Conservation (phyloP, 208 protist genomes). For the Zelonia costaricensis region DNA sequence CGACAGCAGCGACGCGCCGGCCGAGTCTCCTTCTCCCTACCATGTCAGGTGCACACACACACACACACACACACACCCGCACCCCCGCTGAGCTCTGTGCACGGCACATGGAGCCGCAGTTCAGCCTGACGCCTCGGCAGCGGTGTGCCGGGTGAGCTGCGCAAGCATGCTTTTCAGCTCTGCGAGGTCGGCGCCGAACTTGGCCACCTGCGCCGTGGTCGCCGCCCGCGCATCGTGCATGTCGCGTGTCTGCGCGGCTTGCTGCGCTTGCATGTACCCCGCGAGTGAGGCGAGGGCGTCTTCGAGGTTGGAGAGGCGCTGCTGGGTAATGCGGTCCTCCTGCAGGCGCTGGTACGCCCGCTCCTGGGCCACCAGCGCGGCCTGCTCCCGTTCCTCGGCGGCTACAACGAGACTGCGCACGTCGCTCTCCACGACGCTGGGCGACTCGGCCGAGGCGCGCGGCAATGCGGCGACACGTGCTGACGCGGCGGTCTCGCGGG, state of each 20-base stretch:
- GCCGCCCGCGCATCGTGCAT: conserved; percentile 27
- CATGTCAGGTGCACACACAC: too few species aligned
- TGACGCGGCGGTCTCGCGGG: not conserved
- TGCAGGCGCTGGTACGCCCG: conserved; percentile 20
- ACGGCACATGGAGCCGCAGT: too few species aligned
- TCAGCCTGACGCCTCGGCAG: not conserved
- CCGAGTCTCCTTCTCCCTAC: too few species aligned
- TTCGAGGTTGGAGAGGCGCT: conserved; percentile 63
- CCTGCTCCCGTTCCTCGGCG: conserved; percentile 23
- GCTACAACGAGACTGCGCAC: not conserved
- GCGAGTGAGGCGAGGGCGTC: conserved; percentile 46
- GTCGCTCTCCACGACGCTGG: not conserved
- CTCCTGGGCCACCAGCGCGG: conserved; percentile 14
- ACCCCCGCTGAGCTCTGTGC: too few species aligned
- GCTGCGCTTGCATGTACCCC: conserved; percentile 36
- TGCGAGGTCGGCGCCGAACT: conserved; percentile 42
- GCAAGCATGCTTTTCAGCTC: conserved; percentile 32
- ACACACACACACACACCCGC: too few species aligned
- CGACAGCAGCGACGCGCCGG: too few species aligned
- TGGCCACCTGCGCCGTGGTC: conserved; percentile 27
- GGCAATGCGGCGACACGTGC: too few species aligned
- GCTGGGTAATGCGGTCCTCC: conserved; percentile 21
- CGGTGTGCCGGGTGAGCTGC: conserved; percentile 1
- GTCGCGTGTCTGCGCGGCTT: conserved; percentile 26
- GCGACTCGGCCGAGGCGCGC: too few species aligned